Percentiles rank a stretch among this genome's conserved stretches.
Evolutionary conservation across 331 rosid species (phyloP).

Genomic region (Malus hybrid): DNA sequence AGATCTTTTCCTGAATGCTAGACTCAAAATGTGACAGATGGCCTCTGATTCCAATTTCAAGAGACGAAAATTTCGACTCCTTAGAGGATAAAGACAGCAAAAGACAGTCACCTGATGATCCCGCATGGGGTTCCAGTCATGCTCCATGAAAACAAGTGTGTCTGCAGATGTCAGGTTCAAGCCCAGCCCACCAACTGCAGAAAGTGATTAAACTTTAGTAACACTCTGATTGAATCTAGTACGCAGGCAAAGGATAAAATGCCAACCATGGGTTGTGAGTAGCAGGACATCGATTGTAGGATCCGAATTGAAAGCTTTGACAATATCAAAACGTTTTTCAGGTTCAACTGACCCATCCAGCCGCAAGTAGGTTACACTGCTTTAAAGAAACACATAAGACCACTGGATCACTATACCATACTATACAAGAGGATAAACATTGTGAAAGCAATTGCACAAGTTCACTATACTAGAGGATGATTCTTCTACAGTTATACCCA

Average conservation of each 20-base stretch:
- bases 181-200: constrained; percentile 96
- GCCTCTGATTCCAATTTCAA: background rate
- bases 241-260: background rate
- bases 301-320: constrained; percentile 92
- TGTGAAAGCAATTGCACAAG: background rate
- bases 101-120: constrained; percentile 73
- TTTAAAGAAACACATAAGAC: constrained; percentile 7
- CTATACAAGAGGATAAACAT: too few relatives aligned
- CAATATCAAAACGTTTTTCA: constrained; percentile 81
- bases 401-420: background rate
- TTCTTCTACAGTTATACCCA: background rate
- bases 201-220: constrained; percentile 12
- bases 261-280: constrained; percentile 88
- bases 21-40: background rate
- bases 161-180: constrained; percentile 96
- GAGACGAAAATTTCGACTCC: background rate
- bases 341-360: constrained; percentile 92
- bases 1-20: too few relatives aligned
- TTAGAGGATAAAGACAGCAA: constrained; percentile 7
- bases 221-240: background rate
- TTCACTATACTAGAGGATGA: background rate
- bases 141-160: constrained; percentile 95
- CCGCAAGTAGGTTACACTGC: constrained; percentile 86
- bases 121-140: constrained; percentile 99
- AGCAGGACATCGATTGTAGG: constrained; percentile 91